Percentiles rank a stretch among this genome's conserved stretches.
These are phyloP conservation scores for Gossypium aridum DNA, from an alignment of 441 rosid genomes.

Conservation along the genomic window DNA sequence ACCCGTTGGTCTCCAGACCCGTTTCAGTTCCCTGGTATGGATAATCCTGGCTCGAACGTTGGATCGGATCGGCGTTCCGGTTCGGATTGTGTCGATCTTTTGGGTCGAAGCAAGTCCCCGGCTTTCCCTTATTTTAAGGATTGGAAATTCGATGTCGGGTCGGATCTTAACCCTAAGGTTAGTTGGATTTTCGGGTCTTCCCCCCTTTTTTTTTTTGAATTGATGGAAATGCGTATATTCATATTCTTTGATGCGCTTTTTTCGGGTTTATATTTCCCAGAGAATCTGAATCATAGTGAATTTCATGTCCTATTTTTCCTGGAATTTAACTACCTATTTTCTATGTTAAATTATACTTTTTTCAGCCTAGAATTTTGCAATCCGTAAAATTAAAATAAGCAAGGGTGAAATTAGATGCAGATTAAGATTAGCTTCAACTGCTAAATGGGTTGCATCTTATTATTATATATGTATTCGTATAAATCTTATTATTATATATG, in stretches of 20 bases:
- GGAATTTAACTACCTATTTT: not conserved
- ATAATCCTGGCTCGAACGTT: not conserved
- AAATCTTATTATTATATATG: not conserved
- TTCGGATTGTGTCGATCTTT: slow-evolving; percentile 43
- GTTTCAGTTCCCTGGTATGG: slow-evolving; percentile 63
- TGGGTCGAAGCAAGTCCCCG: slow-evolving; percentile 43
- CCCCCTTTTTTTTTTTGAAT: not conserved
- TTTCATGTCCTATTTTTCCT: not conserved
- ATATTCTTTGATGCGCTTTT: not conserved
- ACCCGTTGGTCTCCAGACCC: slow-evolving; percentile 55
- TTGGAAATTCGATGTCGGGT: slow-evolving; percentile 51
- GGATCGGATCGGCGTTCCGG: slow-evolving; percentile 15
- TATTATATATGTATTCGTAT: not conserved
- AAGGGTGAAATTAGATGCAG: not conserved
- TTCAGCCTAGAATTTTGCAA: not conserved
- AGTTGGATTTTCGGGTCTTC: not conserved
- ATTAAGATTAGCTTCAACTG: not conserved
- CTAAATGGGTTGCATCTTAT: not conserved
- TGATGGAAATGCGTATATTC: not conserved
- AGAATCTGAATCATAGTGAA: not conserved
- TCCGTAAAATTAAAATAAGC: not conserved
- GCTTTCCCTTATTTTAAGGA: slow-evolving; percentile 66
- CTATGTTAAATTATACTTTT: not conserved
- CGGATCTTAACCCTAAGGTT: slow-evolving; percentile 80
- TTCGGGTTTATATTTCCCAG: not conserved